A percentile compares a stretch with the other conserved stretches of the same genome.
Conservation (phyloP, 495 filamentous ascomycete species). For the Penicillium parvum region DNA sequence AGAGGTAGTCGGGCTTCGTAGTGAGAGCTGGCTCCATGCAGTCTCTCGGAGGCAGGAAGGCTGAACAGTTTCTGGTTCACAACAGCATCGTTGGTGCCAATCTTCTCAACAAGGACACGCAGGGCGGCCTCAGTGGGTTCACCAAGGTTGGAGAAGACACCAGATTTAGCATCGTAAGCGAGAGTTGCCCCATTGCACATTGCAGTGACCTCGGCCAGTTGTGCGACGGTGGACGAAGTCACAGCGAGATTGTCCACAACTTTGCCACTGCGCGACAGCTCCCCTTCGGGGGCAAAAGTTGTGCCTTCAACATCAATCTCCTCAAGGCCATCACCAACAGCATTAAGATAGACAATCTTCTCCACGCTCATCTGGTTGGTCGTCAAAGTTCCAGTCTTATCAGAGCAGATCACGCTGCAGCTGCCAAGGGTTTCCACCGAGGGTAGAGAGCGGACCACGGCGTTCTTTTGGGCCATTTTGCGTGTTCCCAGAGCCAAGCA, state of each 20-base stretch:
- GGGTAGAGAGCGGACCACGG: conserved; percentile 90
- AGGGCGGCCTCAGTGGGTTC: conserved; percentile 96
- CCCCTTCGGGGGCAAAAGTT: conserved; percentile 83
- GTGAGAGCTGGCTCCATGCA: conserved; percentile 77
- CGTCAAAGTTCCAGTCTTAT: conserved; percentile 97
- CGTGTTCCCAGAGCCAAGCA: conserved; percentile 92
- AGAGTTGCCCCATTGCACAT: conserved; percentile 86
- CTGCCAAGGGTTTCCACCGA: conserved; percentile 98
- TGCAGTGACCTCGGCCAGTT: conserved; percentile 82
- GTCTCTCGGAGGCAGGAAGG: conserved; percentile 50
- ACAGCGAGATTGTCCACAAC: conserved; percentile 62
- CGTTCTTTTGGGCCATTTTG: conserved; percentile 98
- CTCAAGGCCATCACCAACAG: conserved; percentile 68
- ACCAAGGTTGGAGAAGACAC: conserved; percentile 77
- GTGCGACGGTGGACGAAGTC: conserved; percentile 71
- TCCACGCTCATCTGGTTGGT: conserved; percentile 99
- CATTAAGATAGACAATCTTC: conserved; percentile 79
- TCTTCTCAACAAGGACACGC: conserved; percentile 88
- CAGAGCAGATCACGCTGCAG: conserved; percentile 99
- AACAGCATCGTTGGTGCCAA: conserved; percentile 63
- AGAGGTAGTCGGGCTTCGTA: conserved; percentile 73
- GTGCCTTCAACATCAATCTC: conserved; percentile 91
- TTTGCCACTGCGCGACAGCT: conserved; percentile 63
- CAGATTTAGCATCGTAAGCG: conserved; percentile 71
- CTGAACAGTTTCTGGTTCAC: conserved; percentile 50